Percentiles rank a stretch among this genome's conserved stretches.
Conservation (phyloP, 2,329 filamentous ascomycete species). For the Teratosphaeria nubilosa region DNA sequence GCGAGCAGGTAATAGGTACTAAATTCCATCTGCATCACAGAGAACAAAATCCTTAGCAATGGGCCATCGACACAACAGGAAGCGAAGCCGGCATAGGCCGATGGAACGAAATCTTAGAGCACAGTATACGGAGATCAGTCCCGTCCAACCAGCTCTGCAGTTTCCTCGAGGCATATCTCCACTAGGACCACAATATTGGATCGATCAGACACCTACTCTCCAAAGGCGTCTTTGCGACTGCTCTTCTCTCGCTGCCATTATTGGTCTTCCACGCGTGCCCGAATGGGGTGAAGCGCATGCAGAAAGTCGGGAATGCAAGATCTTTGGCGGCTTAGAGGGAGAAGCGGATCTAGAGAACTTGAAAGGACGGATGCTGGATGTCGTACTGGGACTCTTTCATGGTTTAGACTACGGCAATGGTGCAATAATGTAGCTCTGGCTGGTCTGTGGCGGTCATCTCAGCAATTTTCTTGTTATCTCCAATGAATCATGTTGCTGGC, state of each 20-base stretch:
- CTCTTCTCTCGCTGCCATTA: background rate
- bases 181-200: background rate
- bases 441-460: background rate
- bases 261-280: background rate
- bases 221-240: background rate
- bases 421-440: background rate
- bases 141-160: background rate
- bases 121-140: background rate
- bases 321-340: background rate
- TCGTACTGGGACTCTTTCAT: conserved; percentile 1
- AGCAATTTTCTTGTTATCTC: background rate
- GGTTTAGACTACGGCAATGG: background rate
- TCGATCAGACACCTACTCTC: background rate
- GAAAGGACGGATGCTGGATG: conserved; percentile 1
- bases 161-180: background rate
- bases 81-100: background rate
- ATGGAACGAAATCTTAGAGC: background rate
- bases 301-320: background rate
- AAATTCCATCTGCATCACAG: background rate
- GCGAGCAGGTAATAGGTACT: background rate
- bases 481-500: background rate
- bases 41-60: background rate
- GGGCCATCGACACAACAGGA: background rate
- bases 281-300: background rate
- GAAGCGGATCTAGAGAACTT: background rate